Conservation (phyloP, 2,329 filamentous ascomycete genomes). For the Ilyonectria destructans region DNA sequence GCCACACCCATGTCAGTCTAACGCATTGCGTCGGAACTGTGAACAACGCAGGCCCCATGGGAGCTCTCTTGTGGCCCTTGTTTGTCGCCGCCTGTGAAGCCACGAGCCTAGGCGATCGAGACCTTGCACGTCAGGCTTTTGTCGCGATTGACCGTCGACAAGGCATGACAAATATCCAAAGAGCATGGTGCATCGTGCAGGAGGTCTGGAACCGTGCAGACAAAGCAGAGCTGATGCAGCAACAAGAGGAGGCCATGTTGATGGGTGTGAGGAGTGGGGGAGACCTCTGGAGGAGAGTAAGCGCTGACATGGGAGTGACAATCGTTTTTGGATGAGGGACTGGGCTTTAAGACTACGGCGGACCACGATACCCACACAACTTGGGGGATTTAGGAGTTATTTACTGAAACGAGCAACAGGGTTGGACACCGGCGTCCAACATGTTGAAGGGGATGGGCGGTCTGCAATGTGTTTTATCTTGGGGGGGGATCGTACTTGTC, state of each 20-base stretch:
- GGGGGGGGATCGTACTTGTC: constrained; percentile 19
- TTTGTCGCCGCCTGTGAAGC: constrained; percentile 77
- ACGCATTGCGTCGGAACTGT: constrained; percentile 71
- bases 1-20: constrained; percentile 66
- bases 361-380: constrained; percentile 45
- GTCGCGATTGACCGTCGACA: constrained; percentile 69
- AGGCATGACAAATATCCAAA: constrained; percentile 77
- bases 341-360: constrained; percentile 19
- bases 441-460: constrained; percentile 22
- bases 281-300: constrained; percentile 72
- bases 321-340: constrained; percentile 68
- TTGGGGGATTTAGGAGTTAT: constrained; percentile 44
- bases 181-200: constrained; percentile 73
- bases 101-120: constrained; percentile 63
- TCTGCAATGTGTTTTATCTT: constrained; percentile 22
- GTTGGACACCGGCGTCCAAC: constrained; percentile 36
- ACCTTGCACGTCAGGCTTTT: constrained; percentile 68
- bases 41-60: constrained; percentile 72
- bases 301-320: constrained; percentile 71
- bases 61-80: constrained; percentile 76
- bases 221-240: constrained; percentile 47
- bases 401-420: constrained; percentile 28
- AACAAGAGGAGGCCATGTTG: constrained; percentile 42
- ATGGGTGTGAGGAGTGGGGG: constrained; percentile 43
- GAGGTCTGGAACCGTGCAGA: constrained; percentile 75